phyloP scores from a whole-genome alignment of 2,329 filamentous ascomycete species.

The Neoarthrinium moseri region DNA sequence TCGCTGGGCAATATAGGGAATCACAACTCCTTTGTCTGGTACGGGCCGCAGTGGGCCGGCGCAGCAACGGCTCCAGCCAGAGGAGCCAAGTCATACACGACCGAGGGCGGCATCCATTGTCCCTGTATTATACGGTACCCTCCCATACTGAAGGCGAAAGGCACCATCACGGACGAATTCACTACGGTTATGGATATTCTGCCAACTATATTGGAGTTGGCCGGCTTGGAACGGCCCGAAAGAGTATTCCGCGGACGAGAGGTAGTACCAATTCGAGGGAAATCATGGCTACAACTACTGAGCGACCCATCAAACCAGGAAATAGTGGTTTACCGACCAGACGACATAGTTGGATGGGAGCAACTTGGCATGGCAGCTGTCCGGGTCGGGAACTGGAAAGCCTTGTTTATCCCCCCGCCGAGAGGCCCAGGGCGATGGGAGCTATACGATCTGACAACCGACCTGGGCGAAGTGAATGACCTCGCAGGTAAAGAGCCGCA shows the following conservation, averaged over 20 bases:
- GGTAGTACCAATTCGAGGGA: not conserved
- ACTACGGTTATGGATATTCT: constrained; percentile 52
- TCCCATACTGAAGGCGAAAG: not conserved
- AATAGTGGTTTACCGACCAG: constrained; percentile 13
- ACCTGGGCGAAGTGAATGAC: constrained; percentile 14
- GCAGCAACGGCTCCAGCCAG: not conserved
- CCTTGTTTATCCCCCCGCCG: constrained; percentile 13
- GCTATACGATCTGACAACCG: constrained; percentile 13
- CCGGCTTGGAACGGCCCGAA: constrained; percentile 34
- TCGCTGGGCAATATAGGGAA: constrained; percentile 54
- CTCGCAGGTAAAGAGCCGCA: not conserved
- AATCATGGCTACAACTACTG: constrained; percentile 17
- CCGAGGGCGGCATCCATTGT: not conserved
- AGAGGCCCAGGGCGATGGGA: constrained; percentile 15
- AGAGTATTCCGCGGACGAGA: no score
- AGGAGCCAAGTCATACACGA: not conserved
- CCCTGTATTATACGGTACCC: not conserved
- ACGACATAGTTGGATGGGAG: constrained; percentile 17
- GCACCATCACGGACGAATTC: constrained; percentile 28
- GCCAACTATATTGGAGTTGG: constrained; percentile 47
- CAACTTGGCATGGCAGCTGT: constrained; percentile 14
- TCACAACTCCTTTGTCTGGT: constrained; percentile 55
- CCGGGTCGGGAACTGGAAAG: constrained; percentile 15
- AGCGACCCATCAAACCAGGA: no score
- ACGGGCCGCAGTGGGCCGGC: constrained; percentile 20